phyloP scores from a whole-genome alignment of 129 eudicot species.

The Flaveria bidentis region DNA sequence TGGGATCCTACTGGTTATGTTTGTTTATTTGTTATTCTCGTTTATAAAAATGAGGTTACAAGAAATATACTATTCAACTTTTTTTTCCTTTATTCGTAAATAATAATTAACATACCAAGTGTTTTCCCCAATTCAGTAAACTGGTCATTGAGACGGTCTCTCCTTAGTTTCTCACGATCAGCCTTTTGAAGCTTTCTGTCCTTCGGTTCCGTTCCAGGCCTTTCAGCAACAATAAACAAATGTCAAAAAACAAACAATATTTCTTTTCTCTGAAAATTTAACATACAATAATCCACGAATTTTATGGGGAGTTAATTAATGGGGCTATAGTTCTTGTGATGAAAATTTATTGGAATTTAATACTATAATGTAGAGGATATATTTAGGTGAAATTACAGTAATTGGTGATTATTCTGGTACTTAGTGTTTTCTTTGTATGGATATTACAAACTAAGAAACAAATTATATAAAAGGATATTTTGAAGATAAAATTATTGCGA shows the following conservation, averaged over 20 bases:
- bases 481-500: not conserved
- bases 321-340: not conserved
- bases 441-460: not conserved
- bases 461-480: not conserved
- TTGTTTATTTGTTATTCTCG: not conserved
- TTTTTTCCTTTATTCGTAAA: not conserved
- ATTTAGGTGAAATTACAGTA: not conserved
- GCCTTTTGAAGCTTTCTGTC: slow-evolving; percentile 97
- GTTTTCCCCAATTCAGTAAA: slow-evolving; percentile 81
- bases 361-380: not conserved
- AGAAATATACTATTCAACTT: not conserved
- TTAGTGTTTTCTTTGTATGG: not conserved
- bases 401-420: not conserved
- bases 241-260: not conserved
- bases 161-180: slow-evolving; percentile 85
- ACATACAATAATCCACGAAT: not conserved
- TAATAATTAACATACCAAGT: slow-evolving; percentile 55
- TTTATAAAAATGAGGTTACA: not conserved
- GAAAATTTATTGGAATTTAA: not conserved
- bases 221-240: slow-evolving; percentile 33
- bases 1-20: too few relatives aligned
- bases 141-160: slow-evolving; percentile 91
- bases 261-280: not conserved
- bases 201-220: slow-evolving; percentile 59
- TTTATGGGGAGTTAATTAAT: not conserved